phyloP scores from a whole-genome alignment of 177 flowering plant species.

The Vitis hybrid region DNA sequence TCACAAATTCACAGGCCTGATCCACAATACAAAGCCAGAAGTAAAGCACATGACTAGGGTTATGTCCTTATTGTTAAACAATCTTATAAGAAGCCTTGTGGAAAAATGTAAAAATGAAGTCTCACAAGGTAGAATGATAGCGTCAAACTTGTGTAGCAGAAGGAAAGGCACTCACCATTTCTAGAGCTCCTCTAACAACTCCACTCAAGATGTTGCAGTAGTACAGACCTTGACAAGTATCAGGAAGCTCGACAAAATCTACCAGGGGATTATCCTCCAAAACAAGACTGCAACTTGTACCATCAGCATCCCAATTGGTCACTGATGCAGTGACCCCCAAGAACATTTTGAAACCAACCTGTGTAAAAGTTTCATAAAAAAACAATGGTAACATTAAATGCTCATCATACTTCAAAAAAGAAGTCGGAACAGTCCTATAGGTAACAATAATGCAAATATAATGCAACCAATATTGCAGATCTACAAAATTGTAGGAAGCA shows the following conservation, averaged over 20 bases:
- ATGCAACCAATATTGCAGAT: too few species aligned
- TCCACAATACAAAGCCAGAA: not conserved
- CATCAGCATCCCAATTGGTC: conserved; percentile 91
- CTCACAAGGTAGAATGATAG: not conserved
- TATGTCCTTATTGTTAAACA: not conserved
- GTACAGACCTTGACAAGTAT: conserved; percentile 93
- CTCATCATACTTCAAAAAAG: too few species aligned
- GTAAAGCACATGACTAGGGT: not conserved
- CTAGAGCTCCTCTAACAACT: conserved; percentile 91
- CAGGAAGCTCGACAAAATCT: conserved; percentile 98
- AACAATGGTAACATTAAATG: too few species aligned
- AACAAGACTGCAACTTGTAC: conserved; percentile 82
- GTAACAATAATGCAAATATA: too few species aligned
- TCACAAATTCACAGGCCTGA: not conserved
- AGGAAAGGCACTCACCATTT: conserved; percentile 67
- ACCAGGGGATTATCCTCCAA: conserved; percentile 96
- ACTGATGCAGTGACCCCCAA: conserved; percentile 91
- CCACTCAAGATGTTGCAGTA: conserved; percentile 97
- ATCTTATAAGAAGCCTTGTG: not conserved
- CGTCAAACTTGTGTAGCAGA: not conserved
- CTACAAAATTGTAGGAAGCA: too few species aligned
- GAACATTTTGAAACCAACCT: conserved; percentile 99
- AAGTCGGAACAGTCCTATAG: too few species aligned
- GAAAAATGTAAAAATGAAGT: not conserved
- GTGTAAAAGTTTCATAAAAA: conserved; percentile 9